phyloP scores from a whole-genome alignment of 768 basidiomycete species.

The Tubosaeta sp. region DNA sequence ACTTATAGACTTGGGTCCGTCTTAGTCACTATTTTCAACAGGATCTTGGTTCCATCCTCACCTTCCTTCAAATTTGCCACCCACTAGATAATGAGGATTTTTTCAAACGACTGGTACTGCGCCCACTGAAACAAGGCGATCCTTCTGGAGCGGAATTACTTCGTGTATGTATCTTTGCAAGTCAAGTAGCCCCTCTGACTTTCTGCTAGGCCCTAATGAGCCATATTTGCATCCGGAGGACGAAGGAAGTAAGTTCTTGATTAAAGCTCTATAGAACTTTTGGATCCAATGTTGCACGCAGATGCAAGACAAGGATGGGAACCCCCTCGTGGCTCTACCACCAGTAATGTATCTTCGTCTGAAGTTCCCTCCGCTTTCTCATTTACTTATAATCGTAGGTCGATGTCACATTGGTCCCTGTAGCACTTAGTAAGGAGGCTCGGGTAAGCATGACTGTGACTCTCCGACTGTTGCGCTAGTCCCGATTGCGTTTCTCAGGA shows the following conservation, averaged over 20 bases:
- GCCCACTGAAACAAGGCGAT: conserved; percentile 70
- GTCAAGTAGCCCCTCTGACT: conserved; percentile 1
- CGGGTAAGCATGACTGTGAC: conserved; percentile 42
- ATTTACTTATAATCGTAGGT: conserved; percentile 43
- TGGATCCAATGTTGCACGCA: conserved; percentile 30
- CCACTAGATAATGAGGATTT: conserved; percentile 82
- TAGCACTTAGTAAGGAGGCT: conserved; percentile 59
- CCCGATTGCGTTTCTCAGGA: conserved; percentile 32
- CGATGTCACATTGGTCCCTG: conserved; percentile 71
- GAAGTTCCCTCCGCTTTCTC: neutral
- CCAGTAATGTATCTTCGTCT: conserved; percentile 37
- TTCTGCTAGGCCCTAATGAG: conserved; percentile 63
- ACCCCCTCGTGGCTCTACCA: conserved; percentile 70
- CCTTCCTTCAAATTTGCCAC: conserved; percentile 79
- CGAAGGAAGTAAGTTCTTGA: conserved; percentile 60
- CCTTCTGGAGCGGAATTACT: conserved; percentile 66
- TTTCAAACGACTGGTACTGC: conserved; percentile 72
- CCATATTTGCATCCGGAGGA: conserved; percentile 74
- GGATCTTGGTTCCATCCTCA: conserved; percentile 85
- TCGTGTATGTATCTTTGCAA: conserved; percentile 41
- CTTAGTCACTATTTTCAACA: conserved; percentile 24
- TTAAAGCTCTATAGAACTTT: neutral
- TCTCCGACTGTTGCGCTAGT: neutral
- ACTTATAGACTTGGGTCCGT: neutral
- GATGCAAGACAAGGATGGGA: conserved; percentile 83